A percentile compares a stretch with the other conserved stretches of the same genome.
Evolutionary conservation across 2,329 filamentous ascomycete species (phyloP).

Genomic region (Lecanicillium sp.): DNA sequence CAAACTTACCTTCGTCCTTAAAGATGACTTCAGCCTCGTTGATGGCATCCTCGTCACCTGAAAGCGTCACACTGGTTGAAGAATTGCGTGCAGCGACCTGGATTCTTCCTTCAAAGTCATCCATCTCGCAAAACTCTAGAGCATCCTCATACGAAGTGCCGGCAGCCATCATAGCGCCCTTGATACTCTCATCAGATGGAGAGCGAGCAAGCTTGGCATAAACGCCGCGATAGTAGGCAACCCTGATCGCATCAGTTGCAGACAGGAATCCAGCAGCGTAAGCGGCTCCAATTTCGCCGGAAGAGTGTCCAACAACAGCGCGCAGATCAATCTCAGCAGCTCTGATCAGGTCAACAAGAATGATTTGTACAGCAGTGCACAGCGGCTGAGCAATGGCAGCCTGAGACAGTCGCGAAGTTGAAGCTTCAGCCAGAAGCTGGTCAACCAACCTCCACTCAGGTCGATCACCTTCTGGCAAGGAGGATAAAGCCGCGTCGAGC

Average conservation of each 20-base stretch:
- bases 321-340: slow-evolving; percentile 26
- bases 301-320: slow-evolving; percentile 30
- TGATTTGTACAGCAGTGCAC: slow-evolving; percentile 33
- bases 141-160: slow-evolving; percentile 15
- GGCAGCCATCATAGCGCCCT: slow-evolving; percentile 43
- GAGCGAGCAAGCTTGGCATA: slow-evolving; percentile 25
- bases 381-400: slow-evolving; percentile 29
- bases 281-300: slow-evolving; percentile 33
- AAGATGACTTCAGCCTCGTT: slow-evolving; percentile 10
- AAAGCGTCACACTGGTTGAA: slow-evolving; percentile 13
- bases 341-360: slow-evolving; percentile 28
- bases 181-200: slow-evolving; percentile 23
- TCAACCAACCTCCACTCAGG: slow-evolving; percentile 21
- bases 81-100: slow-evolving; percentile 12
- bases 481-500: slow-evolving; percentile 17
- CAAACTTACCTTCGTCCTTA: slow-evolving; percentile 10
- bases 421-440: slow-evolving; percentile 20
- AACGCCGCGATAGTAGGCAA: slow-evolving; percentile 37
- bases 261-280: slow-evolving; percentile 30
- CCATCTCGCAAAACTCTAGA: neutral
- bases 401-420: slow-evolving; percentile 17
- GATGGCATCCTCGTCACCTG: slow-evolving; percentile 15
- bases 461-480: slow-evolving; percentile 15
- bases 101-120: slow-evolving; percentile 6
- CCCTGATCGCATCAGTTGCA: slow-evolving; percentile 30